Base-by-base conservation (phyloP, 345 rosid species). In the Fremontodendron californicum region DNA sequence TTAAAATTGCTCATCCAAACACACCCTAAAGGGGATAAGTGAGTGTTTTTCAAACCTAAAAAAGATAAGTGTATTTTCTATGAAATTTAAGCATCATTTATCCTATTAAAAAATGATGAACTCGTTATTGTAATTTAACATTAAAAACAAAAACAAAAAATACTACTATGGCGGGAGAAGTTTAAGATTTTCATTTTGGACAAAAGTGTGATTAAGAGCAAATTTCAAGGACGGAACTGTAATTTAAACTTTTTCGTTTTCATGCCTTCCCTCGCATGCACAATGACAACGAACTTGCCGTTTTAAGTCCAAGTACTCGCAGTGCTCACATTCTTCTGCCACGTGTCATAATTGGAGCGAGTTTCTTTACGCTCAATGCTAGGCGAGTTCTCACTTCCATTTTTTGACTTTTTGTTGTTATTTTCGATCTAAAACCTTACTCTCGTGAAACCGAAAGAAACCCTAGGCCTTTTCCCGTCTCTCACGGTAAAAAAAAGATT, bases 391-490 rank as follows among this genome's bases (percentile, higher is more conserved):
- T n/a, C n/a, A n/a, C n/a, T n/a, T n/a, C n/a, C n/a, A n/a, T n/a
- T n/a, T n/a, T n/a, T n/a, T n/a, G n/a, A n/a, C n/a, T n/a, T n/a
- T n/a, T n/a, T n/a, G n/a, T 69, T 18, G 73, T 80, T 67, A 70
- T 86, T 82, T 80, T 77, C 78, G 60, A 63, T 86, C 83, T 80
- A 87, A 88, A 82, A 86, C 89, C 91, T 78, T 77, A 76, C 87
- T 69, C 77, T 83, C 77, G 84, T 82, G 86, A 79, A 84, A 83
- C 86, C 86, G 82, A 81, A 89, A 73, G 90, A 88, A 88, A 85
- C 94, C 93, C 92, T 87, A 85, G 90, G 83, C 71, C 86, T 68
- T 63, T 51, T 52, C 74, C 86, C 87, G 77, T 86, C 82, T 82
- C 83, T 42, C 62, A 51, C 62, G 75, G 75, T 71, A 25, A 19